phyloP scores from a whole-genome alignment of 2,329 filamentous ascomycete species.

The Furcasterigmium furcatum region DNA sequence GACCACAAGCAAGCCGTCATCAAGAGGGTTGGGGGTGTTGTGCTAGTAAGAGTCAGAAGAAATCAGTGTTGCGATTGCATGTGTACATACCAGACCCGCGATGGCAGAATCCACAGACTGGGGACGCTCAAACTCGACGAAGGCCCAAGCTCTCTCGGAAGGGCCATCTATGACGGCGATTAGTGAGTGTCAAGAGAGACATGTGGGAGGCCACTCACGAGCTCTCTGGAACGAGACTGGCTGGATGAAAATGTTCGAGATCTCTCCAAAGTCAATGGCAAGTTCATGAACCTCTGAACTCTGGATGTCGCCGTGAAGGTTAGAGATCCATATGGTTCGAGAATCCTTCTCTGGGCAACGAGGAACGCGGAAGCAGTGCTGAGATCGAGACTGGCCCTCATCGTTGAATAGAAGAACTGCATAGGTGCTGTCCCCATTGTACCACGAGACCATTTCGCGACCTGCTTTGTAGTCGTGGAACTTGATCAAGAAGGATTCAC shows the following conservation, averaged over 20 bases:
- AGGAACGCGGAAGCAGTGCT: slow-evolving; percentile 17
- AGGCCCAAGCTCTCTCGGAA: slow-evolving; percentile 22
- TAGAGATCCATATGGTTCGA: slow-evolving; percentile 45
- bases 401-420: too few relatives aligned
- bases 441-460: slow-evolving; percentile 39
- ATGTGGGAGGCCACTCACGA: not conserved
- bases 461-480: not conserved
- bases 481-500: not conserved
- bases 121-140: slow-evolving; percentile 34
- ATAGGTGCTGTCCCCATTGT: slow-evolving; percentile 25
- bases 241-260: slow-evolving; percentile 27
- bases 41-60: too few relatives aligned
- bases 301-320: slow-evolving; percentile 33
- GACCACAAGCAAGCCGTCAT: not conserved
- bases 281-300: slow-evolving; percentile 30
- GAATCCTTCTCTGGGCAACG: slow-evolving; percentile 31
- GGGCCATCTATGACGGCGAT: not conserved
- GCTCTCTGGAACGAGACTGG: not conserved
- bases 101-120: slow-evolving; percentile 33
- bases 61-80: too few relatives aligned
- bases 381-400: not conserved
- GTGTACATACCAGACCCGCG: slow-evolving; percentile 30
- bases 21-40: not conserved
- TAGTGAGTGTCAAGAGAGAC: not conserved
- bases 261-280: slow-evolving; percentile 31